Conservation (phyloP, 352 stramenopile genomes). For the Globisporangium paroecandrum region DNA sequence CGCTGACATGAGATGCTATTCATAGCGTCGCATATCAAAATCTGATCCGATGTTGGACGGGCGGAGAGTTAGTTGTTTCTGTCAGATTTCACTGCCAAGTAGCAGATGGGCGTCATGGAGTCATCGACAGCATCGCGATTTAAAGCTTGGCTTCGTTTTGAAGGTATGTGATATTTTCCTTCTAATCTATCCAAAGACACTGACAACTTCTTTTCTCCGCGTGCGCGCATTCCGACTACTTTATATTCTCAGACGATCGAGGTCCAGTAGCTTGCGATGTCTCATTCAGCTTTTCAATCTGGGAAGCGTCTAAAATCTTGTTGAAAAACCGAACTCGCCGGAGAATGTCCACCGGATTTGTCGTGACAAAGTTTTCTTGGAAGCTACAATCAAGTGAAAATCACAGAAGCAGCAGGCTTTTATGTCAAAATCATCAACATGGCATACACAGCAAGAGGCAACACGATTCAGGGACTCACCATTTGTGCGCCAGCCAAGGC, state of each 20-base stretch:
- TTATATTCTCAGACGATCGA: constrained; percentile 7
- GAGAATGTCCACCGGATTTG: constrained; percentile 73
- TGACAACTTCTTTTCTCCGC: background rate
- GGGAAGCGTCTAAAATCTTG: constrained; percentile 64
- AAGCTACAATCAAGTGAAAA: constrained; percentile 28
- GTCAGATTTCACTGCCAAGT: background rate
- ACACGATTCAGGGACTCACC: constrained; percentile 26
- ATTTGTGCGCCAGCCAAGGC: constrained; percentile 65
- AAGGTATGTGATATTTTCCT: background rate
- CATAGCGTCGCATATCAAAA: background rate
- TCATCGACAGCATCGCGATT: background rate
- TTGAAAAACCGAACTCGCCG: constrained; percentile 66
- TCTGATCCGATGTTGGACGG: background rate
- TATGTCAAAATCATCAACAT: background rate
- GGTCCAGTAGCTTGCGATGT: constrained; percentile 12
- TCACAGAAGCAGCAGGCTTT: background rate
- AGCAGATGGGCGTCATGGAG: background rate
- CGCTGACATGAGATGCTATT: background rate
- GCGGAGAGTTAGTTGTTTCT: background rate
- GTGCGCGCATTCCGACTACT: constrained; percentile 5
- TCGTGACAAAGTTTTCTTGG: constrained; percentile 70
- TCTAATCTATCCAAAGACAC: constrained; percentile 4
- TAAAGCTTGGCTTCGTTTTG: background rate
- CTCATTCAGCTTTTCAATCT: constrained; percentile 24
- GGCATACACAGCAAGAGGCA: background rate